A percentile compares a stretch with the other conserved stretches of the same genome.
Evolutionary conservation across 2,329 filamentous ascomycete species (phyloP).

Genomic region (Ophiostoma sp.): DNA sequence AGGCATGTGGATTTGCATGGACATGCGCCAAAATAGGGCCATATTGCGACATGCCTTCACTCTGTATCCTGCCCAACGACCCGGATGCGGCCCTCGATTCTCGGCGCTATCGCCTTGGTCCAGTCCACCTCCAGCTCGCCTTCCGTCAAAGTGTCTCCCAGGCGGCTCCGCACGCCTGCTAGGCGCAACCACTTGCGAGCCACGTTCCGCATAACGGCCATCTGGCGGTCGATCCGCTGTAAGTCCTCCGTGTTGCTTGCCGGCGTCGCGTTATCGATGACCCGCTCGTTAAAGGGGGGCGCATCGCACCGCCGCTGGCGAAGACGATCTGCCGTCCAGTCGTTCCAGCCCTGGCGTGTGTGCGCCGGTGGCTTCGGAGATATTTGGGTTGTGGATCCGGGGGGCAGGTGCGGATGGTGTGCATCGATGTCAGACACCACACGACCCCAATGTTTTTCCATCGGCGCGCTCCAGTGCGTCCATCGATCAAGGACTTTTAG

Average conservation of each 20-base stretch:
- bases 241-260: constrained; percentile 40
- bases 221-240: constrained; percentile 40
- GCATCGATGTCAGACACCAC: constrained; percentile 59
- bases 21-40: too few species aligned
- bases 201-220: constrained; percentile 62
- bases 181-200: constrained; percentile 67
- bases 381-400: constrained; percentile 25
- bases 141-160: constrained; percentile 52
- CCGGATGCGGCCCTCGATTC: constrained; percentile 68
- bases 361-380: too few species aligned
- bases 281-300: constrained; percentile 42
- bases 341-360: constrained; percentile 31
- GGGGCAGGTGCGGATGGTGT: constrained; percentile 44
- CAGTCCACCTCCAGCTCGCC: constrained; percentile 62
- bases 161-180: constrained; percentile 54
- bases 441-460: constrained; percentile 59
- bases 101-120: constrained; percentile 74
- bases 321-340: constrained; percentile 36
- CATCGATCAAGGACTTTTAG: constrained; percentile 75
- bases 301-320: constrained; percentile 34
- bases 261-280: constrained; percentile 35
- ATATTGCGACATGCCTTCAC: background rate
- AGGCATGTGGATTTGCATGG: too few species aligned
- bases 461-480: constrained; percentile 61
- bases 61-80: constrained; percentile 34